phyloP scores from a whole-genome alignment of 2,329 filamentous ascomycete species.

The Scorias spongiosa region DNA sequence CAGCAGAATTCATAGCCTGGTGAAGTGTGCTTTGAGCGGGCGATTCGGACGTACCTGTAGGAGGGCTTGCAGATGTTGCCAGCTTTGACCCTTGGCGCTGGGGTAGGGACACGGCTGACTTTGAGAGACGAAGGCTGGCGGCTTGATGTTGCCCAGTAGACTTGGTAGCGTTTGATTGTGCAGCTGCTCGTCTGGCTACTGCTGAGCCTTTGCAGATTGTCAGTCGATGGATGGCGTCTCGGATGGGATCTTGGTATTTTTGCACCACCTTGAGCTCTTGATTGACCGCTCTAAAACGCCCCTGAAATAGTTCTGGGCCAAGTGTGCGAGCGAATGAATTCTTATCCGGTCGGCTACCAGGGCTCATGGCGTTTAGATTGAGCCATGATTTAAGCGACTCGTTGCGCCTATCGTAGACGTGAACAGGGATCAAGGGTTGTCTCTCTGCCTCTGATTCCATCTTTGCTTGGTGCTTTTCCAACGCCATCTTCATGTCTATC shows the following conservation, averaged over 20 bases:
- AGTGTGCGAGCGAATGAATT: constrained; percentile 2
- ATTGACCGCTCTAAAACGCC: constrained; percentile 19
- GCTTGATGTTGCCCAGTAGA: neutral
- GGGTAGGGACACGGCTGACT: neutral
- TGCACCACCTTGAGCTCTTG: constrained; percentile 19
- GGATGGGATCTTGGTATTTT: constrained; percentile 18
- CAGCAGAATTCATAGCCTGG: neutral
- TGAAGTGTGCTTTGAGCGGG: neutral
- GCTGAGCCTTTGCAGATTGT: constrained; percentile 8
- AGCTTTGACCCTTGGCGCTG: neutral
- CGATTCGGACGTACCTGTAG: neutral
- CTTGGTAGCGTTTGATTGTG: neutral
- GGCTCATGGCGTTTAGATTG: constrained; percentile 2
- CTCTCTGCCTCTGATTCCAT: constrained; percentile 13
- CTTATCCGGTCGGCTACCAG: constrained; percentile 3
- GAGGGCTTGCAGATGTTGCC: neutral
- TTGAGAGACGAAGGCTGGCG: neutral
- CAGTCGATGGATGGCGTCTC: constrained; percentile 16
- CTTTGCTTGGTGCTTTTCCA: constrained; percentile 20
- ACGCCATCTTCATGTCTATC: constrained; percentile 16
- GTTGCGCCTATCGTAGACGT: constrained; percentile 20
- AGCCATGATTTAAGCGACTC: constrained; percentile 19
- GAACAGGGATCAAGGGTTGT: constrained; percentile 15
- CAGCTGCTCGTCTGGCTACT: neutral
- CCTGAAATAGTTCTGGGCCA: constrained; percentile 20